Percentiles rank a stretch among this genome's conserved stretches.
These are phyloP conservation scores for Wickerhamomyces pijperi DNA, from an alignment of 805 yeast species.

Conservation along the genomic window DNA sequence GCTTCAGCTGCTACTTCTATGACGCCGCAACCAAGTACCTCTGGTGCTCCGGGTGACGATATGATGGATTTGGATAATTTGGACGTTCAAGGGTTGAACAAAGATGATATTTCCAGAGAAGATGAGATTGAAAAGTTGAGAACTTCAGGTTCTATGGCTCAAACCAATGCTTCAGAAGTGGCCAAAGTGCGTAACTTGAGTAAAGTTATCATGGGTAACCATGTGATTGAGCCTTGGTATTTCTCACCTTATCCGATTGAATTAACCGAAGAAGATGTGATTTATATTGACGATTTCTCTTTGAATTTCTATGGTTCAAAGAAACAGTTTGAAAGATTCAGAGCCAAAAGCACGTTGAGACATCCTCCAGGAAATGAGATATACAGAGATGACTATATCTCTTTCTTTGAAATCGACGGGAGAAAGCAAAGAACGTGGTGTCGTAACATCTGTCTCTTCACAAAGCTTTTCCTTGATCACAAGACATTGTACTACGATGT, in stretches of 20 bases:
- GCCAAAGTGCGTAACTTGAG: constrained; percentile 82
- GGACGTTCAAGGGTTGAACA: constrained; percentile 69
- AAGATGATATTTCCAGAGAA: constrained; percentile 71
- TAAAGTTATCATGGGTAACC: constrained; percentile 75
- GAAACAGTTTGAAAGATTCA: constrained; percentile 86
- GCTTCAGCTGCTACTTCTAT: constrained; percentile 2
- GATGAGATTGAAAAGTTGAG: constrained; percentile 88
- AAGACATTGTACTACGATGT: constrained; percentile 95
- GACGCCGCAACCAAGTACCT: constrained; percentile 14
- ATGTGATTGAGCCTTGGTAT: constrained; percentile 96
- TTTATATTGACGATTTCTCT: constrained; percentile 88
- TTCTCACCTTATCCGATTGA: constrained; percentile 96
- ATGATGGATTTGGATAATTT: constrained; percentile 77
- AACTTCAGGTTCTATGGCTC: constrained; percentile 97
- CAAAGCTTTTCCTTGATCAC: constrained; percentile 87
- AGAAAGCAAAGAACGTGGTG: constrained; percentile 96
- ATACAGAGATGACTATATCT: constrained; percentile 82
- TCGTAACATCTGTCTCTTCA: constrained; percentile 82
- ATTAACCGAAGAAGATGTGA: constrained; percentile 80
- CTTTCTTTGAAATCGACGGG: constrained; percentile 97
- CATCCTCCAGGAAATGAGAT: constrained; percentile 99
- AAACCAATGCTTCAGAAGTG: constrained; percentile 62
- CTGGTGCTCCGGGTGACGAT: constrained; percentile 30
- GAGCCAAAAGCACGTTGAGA: constrained; percentile 75
- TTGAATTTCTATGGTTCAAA: constrained; percentile 78